Conservation (phyloP, 306 rosid species). For the Gastrolobium bilobum region DNA sequence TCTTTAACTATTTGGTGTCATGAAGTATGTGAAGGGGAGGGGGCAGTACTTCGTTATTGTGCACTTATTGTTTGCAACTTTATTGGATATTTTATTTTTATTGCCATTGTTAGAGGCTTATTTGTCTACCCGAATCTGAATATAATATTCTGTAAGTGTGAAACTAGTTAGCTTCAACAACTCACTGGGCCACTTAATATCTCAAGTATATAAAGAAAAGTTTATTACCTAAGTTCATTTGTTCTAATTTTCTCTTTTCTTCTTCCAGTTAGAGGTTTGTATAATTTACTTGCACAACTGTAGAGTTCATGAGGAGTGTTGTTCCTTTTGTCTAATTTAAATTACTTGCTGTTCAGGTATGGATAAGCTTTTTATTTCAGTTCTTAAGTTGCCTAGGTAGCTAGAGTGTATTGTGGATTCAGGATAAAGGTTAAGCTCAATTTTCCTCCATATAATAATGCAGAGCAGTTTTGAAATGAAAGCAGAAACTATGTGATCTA, state of each 20-base stretch:
- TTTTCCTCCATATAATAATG: background rate
- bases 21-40: background rate
- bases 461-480: constrained; percentile 27
- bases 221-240: constrained; percentile 15
- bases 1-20: background rate
- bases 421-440: background rate
- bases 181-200: background rate
- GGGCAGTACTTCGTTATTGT: background rate
- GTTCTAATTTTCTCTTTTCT: background rate
- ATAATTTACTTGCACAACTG: background rate
- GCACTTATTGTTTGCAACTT: background rate
- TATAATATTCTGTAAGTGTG: background rate
- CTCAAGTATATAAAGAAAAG: background rate
- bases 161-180: background rate
- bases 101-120: background rate
- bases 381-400: constrained; percentile 20
- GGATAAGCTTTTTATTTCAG: constrained; percentile 1
- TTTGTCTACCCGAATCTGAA: background rate
- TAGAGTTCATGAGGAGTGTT: background rate
- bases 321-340: background rate
- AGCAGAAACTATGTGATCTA: constrained; percentile 3
- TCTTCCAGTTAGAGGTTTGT: background rate
- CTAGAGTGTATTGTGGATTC: constrained; percentile 22
- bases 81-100: background rate
- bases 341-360: background rate